phyloP scores from a whole-genome alignment of 1,284 basidiomycete genomes.

The Ceratobasidium sp. region DNA sequence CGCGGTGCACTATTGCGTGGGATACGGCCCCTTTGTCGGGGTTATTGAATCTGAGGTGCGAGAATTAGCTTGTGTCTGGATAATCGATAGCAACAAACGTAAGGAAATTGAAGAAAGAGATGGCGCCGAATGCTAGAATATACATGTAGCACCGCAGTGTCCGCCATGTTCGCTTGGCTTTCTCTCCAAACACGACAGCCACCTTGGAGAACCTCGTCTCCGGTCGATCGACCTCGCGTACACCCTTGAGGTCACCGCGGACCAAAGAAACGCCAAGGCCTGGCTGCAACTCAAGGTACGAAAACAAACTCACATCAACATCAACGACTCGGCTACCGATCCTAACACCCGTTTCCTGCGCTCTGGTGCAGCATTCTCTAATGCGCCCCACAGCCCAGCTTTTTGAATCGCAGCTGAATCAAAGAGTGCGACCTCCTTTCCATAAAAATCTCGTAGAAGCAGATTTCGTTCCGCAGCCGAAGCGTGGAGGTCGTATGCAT shows the following conservation, averaged over 20 bases:
- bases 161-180: too few species aligned
- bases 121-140: background rate
- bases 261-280: too few species aligned
- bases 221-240: too few species aligned
- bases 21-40: slow-evolving; percentile 88
- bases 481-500: slow-evolving; percentile 86
- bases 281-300: background rate
- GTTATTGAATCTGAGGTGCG: slow-evolving; percentile 79
- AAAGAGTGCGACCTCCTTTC: slow-evolving; percentile 84
- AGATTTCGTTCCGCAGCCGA: slow-evolving; percentile 85
- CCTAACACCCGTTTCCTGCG: slow-evolving; percentile 73
- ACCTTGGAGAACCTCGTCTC: too few species aligned
- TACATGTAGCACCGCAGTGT: too few species aligned
- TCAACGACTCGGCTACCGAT: slow-evolving; percentile 77
- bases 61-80: background rate
- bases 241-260: too few species aligned
- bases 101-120: background rate
- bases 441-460: slow-evolving; percentile 87
- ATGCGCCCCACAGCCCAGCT: slow-evolving; percentile 24
- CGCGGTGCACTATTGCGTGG: slow-evolving; percentile 86
- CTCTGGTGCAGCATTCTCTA: slow-evolving; percentile 57
- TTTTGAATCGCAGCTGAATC: slow-evolving; percentile 52
- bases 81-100: background rate
- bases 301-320: slow-evolving; percentile 71
- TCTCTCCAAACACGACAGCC: background rate